Percentiles rank a stretch among this genome's conserved stretches.
These are phyloP conservation scores for Dioscorea zingiberensis DNA, from an alignment of 106 monocot genomes.

Conservation along the genomic window DNA sequence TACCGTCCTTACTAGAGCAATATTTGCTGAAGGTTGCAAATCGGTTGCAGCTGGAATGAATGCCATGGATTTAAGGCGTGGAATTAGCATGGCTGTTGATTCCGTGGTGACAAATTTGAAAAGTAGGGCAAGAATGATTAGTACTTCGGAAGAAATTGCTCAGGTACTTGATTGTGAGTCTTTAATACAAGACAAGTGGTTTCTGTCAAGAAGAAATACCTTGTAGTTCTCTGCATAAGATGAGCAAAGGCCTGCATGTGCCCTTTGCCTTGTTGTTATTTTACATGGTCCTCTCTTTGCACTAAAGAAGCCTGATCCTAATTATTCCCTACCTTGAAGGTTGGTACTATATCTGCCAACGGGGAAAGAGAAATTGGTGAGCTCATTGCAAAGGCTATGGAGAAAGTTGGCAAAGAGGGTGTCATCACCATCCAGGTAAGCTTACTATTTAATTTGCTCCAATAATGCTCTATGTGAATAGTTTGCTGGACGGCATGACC, in stretches of 20 bases:
- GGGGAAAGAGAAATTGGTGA: slow-evolving; percentile 23
- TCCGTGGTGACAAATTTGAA: slow-evolving; percentile 13
- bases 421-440: slow-evolving; percentile 19
- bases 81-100: slow-evolving; percentile 23
- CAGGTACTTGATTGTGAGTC: slow-evolving; percentile 12
- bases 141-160: slow-evolving; percentile 21
- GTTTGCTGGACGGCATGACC: too few species aligned
- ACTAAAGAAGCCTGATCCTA: too few species aligned
- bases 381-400: slow-evolving; percentile 24
- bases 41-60: slow-evolving; percentile 45
- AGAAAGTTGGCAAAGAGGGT: slow-evolving; percentile 21
- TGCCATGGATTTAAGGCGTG: slow-evolving; percentile 25
- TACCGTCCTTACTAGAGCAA: slow-evolving; percentile 70
- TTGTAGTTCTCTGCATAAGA: too few species aligned
- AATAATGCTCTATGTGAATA: too few species aligned
- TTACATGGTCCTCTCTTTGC: too few species aligned
- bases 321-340: not conserved
- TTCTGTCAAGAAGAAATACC: too few species aligned
- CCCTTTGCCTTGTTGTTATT: too few species aligned
- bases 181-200: too few species aligned
- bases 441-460: too few species aligned
- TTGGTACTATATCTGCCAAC: slow-evolving; percentile 22
- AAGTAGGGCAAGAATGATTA: slow-evolving; percentile 19
- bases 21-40: slow-evolving; percentile 81
- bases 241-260: too few species aligned